A percentile compares a stretch with the other conserved stretches of the same genome.
Evolutionary conservation across 805 yeast genomes (phyloP).

Genomic region (Ogataea siamensis): DNA sequence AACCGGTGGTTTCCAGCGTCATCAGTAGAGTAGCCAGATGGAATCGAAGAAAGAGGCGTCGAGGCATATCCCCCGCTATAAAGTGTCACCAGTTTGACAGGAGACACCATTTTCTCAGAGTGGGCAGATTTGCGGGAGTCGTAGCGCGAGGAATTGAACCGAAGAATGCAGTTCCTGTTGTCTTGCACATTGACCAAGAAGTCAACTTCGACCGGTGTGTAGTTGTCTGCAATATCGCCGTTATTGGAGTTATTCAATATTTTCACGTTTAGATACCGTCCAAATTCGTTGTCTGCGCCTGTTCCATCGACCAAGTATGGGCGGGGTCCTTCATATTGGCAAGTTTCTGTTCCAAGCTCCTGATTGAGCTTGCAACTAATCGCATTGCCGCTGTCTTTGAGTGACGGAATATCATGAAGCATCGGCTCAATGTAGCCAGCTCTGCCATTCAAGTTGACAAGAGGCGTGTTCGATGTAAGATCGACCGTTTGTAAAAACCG

Average conservation of each 20-base stretch:
- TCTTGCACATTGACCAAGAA: constrained; percentile 55
- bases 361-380: constrained; percentile 37
- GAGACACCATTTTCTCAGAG: constrained; percentile 43
- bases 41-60: constrained; percentile 25
- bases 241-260: constrained; percentile 48
- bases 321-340: constrained; percentile 49
- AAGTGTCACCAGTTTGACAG: constrained; percentile 61
- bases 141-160: constrained; percentile 52
- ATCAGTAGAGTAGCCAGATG: constrained; percentile 46
- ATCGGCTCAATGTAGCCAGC: constrained; percentile 45
- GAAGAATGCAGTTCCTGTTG: constrained; percentile 62
- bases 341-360: constrained; percentile 48
- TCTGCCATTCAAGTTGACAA: constrained; percentile 51
- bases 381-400: constrained; percentile 36
- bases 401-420: constrained; percentile 62
- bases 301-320: constrained; percentile 47
- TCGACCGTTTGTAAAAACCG: constrained; percentile 65
- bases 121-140: constrained; percentile 28
- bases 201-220: constrained; percentile 66
- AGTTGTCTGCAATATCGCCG: constrained; percentile 34
- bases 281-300: constrained; percentile 32
- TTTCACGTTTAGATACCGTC: constrained; percentile 49
- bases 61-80: constrained; percentile 33
- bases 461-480: constrained; percentile 30
- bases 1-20: constrained; percentile 37